Conservation (phyloP, 176 grass and related monocot species). For the Bothriochloa decipiens region DNA sequence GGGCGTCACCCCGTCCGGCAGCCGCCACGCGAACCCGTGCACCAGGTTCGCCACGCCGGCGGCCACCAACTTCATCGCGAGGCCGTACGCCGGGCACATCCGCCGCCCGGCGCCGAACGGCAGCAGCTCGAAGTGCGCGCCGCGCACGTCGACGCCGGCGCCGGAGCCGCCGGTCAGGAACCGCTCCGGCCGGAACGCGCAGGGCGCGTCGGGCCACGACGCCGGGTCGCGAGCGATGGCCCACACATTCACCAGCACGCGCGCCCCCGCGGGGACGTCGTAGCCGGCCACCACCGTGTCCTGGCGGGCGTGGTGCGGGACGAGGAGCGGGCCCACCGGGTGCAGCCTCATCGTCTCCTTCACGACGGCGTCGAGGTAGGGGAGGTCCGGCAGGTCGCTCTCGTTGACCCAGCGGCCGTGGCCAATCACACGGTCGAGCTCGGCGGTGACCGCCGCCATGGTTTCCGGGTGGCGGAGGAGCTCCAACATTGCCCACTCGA, state of each 20-base stretch:
- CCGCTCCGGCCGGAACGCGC: slow-evolving; percentile 57
- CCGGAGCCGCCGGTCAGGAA: slow-evolving; percentile 27
- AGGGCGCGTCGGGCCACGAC: slow-evolving; percentile 56
- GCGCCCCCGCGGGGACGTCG: slow-evolving; percentile 55
- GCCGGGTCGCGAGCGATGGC: slow-evolving; percentile 58
- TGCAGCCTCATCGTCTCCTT: slow-evolving; percentile 74
- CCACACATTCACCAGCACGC: slow-evolving; percentile 69
- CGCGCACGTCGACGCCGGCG: slow-evolving; percentile 48
- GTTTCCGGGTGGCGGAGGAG: slow-evolving; percentile 46
- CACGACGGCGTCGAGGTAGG: slow-evolving; percentile 69
- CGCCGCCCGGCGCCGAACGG: slow-evolving; percentile 68
- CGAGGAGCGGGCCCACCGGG: slow-evolving; percentile 60
- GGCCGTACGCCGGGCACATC: slow-evolving; percentile 60
- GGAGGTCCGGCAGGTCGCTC: slow-evolving; percentile 50
- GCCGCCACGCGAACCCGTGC: slow-evolving; percentile 58
- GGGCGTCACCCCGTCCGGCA: slow-evolving; percentile 44
- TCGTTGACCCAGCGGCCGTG: slow-evolving; percentile 44
- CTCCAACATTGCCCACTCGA: slow-evolving; percentile 71
- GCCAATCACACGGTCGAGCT: slow-evolving; percentile 61
- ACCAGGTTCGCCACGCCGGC: slow-evolving; percentile 54
- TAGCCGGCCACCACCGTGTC: slow-evolving; percentile 51
- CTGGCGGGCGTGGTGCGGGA: slow-evolving; percentile 56
- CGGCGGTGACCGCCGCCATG: slow-evolving; percentile 36
- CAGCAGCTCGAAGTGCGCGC: slow-evolving; percentile 63
- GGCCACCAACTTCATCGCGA: slow-evolving; percentile 59